Percentiles rank a stretch among this genome's conserved stretches.
phyloP scores from a whole-genome alignment of 164 flowering plant species.

The Amborella trichopoda region DNA sequence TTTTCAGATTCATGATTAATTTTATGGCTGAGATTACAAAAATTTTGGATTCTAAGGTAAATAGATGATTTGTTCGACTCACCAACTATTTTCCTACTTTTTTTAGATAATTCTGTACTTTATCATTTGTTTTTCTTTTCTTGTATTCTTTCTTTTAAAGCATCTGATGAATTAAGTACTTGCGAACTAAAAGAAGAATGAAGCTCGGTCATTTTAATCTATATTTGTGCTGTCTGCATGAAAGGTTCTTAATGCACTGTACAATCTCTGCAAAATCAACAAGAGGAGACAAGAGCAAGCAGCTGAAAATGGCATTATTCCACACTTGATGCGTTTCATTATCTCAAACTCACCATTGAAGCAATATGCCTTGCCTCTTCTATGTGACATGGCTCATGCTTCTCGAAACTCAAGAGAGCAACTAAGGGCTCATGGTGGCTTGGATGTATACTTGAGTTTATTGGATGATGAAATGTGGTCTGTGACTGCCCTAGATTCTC shows the following conservation, averaged over 20 bases:
- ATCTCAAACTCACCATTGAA: constrained; percentile 76
- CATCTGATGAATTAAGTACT: no score
- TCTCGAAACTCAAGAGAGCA: constrained; percentile 96
- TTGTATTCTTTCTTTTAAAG: no score
- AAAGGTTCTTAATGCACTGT: constrained; percentile 88
- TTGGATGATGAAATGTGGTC: constrained; percentile 95
- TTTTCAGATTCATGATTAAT: no score
- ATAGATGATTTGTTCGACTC: no score
- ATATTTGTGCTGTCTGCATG: no score
- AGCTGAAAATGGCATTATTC: constrained; percentile 99
- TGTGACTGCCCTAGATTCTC: constrained; percentile 84
- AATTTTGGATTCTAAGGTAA: no score
- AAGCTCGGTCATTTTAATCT: no score
- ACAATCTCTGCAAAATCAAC: constrained; percentile 95
- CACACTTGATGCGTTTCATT: constrained; percentile 90
- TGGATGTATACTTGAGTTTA: constrained; percentile 90
- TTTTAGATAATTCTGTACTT: no score
- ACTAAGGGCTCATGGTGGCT: constrained; percentile 84
- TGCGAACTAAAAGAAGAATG: no score
- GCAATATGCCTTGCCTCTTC: constrained; percentile 77
- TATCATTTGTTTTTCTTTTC: no score
- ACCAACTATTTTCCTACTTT: no score
- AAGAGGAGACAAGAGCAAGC: constrained; percentile 98
- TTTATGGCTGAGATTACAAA: no score
- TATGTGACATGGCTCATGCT: constrained; percentile 99